Percentiles rank a stretch among this genome's conserved stretches.
Evolutionary conservation across 1,284 basidiomycete species (phyloP).

Genomic region (Salmacisia buchloeana): DNA sequence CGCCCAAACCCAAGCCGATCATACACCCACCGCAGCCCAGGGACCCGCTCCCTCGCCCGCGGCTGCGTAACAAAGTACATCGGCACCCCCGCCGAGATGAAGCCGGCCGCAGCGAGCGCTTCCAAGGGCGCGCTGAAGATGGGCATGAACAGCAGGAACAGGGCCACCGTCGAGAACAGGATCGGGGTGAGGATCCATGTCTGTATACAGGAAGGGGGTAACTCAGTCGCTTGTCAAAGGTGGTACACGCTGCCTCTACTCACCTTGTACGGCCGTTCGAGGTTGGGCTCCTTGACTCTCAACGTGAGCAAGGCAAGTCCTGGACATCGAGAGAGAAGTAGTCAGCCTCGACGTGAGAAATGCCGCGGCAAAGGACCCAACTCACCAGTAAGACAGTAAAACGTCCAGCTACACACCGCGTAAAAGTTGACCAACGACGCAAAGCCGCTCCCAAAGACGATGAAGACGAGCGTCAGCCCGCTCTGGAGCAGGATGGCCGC

Average conservation of each 20-base stretch:
- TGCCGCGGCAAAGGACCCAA: no score
- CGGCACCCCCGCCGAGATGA: conserved; percentile 37
- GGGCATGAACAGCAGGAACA: conserved; percentile 91
- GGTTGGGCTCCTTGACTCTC: conserved; percentile 79
- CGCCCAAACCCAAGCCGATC: neutral
- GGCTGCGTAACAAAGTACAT: conserved; percentile 41
- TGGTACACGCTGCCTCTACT: conserved; percentile 50
- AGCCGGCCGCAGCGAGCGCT: conserved; percentile 38
- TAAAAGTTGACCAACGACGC: conserved; percentile 53
- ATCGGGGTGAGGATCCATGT: conserved; percentile 87
- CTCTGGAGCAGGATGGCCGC: conserved; percentile 29
- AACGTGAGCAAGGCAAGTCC: conserved; percentile 78
- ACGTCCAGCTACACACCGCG: conserved; percentile 62
- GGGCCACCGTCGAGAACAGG: conserved; percentile 79
- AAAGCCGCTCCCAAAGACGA: conserved; percentile 52
- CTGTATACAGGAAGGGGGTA: conserved; percentile 47
- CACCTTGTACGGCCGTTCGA: conserved; percentile 60
- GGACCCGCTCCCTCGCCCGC: neutral
- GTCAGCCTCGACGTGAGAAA: conserved; percentile 66
- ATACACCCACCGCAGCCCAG: neutral
- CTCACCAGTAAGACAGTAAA: conserved; percentile 27
- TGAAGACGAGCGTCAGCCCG: conserved; percentile 57
- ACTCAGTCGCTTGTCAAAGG: neutral
- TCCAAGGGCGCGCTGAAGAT: conserved; percentile 86
- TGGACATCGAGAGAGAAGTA: conserved; percentile 9